Conservation (phyloP, 345 rosid genomes). For the Excoecaria cochinchinensis region DNA sequence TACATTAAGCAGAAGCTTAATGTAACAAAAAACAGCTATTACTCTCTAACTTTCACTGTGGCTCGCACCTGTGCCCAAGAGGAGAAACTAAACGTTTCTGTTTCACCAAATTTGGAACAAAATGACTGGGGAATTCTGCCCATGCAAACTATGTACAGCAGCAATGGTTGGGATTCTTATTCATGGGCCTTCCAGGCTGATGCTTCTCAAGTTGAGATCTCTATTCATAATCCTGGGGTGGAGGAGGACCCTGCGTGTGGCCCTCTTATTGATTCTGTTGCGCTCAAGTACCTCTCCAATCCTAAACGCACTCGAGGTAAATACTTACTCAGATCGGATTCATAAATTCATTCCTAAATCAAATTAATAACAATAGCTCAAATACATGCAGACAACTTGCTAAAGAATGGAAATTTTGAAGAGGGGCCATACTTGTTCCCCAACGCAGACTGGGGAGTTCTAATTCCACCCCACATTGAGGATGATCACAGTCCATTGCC, state of each 20-base stretch:
- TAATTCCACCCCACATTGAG: slow-evolving; percentile 66
- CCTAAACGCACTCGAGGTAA: slow-evolving; percentile 48
- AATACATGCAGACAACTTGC: slow-evolving; percentile 45
- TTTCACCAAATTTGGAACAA: slow-evolving; percentile 41
- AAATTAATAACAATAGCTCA: no score
- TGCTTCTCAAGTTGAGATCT: slow-evolving; percentile 37
- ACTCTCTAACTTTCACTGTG: slow-evolving; percentile 68
- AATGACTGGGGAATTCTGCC: slow-evolving; percentile 67
- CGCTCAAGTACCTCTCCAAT: slow-evolving; percentile 48
- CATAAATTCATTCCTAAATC: no score
- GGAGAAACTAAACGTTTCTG: slow-evolving; percentile 67
- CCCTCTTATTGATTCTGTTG: slow-evolving; percentile 68
- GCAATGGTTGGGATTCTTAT: slow-evolving; percentile 83
- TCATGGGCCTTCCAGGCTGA: slow-evolving; percentile 74
- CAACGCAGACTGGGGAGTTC: slow-evolving; percentile 54
- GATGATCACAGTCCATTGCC: slow-evolving; percentile 69
- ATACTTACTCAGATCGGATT: no score
- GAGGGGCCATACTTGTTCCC: slow-evolving; percentile 67
- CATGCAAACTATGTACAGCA: slow-evolving; percentile 80
- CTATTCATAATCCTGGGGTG: slow-evolving; percentile 68
- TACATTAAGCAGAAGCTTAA: slow-evolving; percentile 58
- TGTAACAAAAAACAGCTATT: slow-evolving; percentile 42
- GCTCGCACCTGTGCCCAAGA: slow-evolving; percentile 87
- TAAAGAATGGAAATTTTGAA: slow-evolving; percentile 74
- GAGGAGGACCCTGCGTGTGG: slow-evolving; percentile 85